Conservation (phyloP, 1,139 yeast species). For the Blastobotrys persicus region DNA sequence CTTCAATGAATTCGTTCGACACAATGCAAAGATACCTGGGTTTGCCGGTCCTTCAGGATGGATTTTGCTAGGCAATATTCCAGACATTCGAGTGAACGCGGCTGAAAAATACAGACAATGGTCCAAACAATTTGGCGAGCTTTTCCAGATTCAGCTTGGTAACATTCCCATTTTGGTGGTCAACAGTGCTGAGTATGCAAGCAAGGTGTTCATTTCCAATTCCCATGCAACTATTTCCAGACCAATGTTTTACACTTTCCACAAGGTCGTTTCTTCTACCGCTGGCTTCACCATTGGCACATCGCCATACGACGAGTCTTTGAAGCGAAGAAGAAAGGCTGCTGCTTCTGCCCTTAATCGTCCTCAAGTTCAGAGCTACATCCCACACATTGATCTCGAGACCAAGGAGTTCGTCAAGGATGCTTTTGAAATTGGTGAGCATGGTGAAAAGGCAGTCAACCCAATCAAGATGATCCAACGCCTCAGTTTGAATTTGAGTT, state of each 20-base stretch:
- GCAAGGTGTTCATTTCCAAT: constrained; percentile 51
- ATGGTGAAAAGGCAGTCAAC: constrained; percentile 39
- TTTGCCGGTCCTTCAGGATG: constrained; percentile 22
- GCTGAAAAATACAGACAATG: constrained; percentile 44
- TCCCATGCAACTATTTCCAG: constrained; percentile 59
- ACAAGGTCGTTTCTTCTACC: constrained; percentile 57
- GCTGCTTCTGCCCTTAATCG: constrained; percentile 51
- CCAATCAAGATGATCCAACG: constrained; percentile 46
- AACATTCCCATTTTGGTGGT: constrained; percentile 55
- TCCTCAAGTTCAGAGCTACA: constrained; percentile 34
- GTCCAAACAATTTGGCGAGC: constrained; percentile 45
- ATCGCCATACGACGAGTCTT: constrained; percentile 61
- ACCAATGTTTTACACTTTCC: constrained; percentile 66
- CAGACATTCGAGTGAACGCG: constrained; percentile 17
- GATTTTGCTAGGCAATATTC: constrained; percentile 23
- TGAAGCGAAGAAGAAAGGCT: constrained; percentile 51
- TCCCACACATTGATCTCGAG: constrained; percentile 46
- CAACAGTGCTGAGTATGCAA: constrained; percentile 56
- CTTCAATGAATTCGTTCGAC: constrained; percentile 20
- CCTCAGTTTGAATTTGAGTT: constrained; percentile 53
- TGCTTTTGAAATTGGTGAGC: constrained; percentile 16
- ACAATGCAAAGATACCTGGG: constrained; percentile 16
- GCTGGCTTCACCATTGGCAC: constrained; percentile 66
- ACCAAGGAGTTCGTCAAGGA: constrained; percentile 30
- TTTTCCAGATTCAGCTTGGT: constrained; percentile 65